Percentiles rank a stretch among this genome's conserved stretches.
phyloP scores from a whole-genome alignment of 23 red algal genomes.

The Gracilariopsis chorda region DNA sequence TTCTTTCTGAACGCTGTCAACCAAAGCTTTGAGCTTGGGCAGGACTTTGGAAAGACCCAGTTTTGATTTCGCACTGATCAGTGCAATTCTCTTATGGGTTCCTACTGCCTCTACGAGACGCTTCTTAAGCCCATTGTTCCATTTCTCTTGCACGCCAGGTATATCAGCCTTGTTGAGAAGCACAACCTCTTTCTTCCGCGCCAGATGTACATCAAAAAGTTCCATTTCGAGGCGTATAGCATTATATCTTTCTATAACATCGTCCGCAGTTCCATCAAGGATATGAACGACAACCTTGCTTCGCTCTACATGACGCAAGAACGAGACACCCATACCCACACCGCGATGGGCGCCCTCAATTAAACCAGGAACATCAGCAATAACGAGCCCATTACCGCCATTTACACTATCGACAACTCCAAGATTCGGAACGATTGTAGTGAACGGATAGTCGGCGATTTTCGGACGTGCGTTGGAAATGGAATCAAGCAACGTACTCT shows the following conservation, averaged over 20 bases:
- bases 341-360: constrained; percentile 92
- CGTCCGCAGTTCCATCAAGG: constrained; percentile 56
- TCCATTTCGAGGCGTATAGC: constrained; percentile 87
- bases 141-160: constrained; percentile 55
- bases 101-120: constrained; percentile 41
- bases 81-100: constrained; percentile 67
- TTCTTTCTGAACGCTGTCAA: constrained; percentile 31
- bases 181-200: constrained; percentile 77
- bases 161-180: constrained; percentile 94
- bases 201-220: constrained; percentile 77
- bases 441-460: constrained; percentile 98
- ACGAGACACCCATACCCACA: constrained; percentile 80
- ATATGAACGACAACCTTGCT: constrained; percentile 87
- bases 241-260: constrained; percentile 72
- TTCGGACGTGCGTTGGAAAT: constrained; percentile 82
- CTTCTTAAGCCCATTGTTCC: constrained; percentile 44
- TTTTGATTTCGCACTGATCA: constrained; percentile 74
- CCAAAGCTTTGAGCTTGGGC: constrained; percentile 51
- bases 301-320: constrained; percentile 92
- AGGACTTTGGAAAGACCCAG: constrained; percentile 61
- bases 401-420: constrained; percentile 68
- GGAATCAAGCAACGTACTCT: constrained; percentile 77
- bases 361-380: constrained; percentile 94
- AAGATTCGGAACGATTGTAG: constrained; percentile 93
- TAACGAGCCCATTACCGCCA: constrained; percentile 54